Conservation (phyloP, 164 flowering plant species). For the Saururus chinensis region DNA sequence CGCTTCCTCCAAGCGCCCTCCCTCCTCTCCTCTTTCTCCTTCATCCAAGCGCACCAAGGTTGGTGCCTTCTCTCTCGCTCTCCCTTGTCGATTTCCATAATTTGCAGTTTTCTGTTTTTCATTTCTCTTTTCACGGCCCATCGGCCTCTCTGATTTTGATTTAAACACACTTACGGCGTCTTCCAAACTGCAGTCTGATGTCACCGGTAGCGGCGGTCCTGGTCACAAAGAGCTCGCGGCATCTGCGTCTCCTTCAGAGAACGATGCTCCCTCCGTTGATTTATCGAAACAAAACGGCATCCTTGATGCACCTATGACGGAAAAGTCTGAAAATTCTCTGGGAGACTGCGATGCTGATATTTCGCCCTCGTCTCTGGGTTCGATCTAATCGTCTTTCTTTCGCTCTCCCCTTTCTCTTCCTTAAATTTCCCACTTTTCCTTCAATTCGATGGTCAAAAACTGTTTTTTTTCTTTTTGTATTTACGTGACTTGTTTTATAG, state of each 20-base stretch:
- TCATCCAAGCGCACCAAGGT: conserved; percentile 60
- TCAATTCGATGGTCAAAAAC: background rate
- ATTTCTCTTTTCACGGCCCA: too few species aligned
- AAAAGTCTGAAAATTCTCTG: conserved; percentile 20
- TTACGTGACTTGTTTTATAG: conserved; percentile 13
- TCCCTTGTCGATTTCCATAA: background rate
- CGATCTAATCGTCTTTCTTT: conserved; percentile 7
- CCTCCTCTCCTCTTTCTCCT: conserved; percentile 19
- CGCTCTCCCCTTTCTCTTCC: background rate
- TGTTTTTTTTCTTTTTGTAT: background rate
- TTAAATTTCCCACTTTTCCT: too few species aligned
- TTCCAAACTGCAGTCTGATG: background rate
- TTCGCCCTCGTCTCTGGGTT: conserved; percentile 22
- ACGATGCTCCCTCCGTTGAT: conserved; percentile 4
- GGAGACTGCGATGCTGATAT: conserved; percentile 22
- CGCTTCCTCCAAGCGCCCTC: conserved; percentile 49
- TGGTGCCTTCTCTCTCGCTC: background rate
- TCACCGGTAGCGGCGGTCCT: background rate
- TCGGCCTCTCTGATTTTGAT: too few species aligned
- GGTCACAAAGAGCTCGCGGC: background rate
- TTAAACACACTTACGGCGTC: too few species aligned
- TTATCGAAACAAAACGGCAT: conserved; percentile 20
- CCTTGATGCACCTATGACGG: conserved; percentile 7
- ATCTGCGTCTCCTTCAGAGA: background rate
- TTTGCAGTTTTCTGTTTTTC: background rate